Evolutionary conservation across 2,329 filamentous ascomycete genomes (phyloP), one percentile per base, ranked within the genome.

Genomic region (Cytospora leucostoma): DNA sequence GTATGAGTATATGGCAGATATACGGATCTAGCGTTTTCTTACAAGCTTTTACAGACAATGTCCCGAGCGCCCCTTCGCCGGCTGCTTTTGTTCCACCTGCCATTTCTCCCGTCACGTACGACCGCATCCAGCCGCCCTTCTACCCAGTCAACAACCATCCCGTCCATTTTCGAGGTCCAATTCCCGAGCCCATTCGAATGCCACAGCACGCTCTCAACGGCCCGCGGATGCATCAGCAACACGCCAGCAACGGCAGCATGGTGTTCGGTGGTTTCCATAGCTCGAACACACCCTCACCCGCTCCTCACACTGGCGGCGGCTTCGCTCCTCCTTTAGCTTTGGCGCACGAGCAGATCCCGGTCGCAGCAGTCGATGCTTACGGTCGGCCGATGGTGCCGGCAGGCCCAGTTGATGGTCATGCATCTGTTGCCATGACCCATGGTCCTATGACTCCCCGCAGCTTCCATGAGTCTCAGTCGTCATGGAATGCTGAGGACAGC

Each of bases 391-490:
- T 74, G 4, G 72, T 77, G 64, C 70, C 68, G 17, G 57, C 65
- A 17, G 72, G 70, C 76, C 79, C 37, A 68, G 76, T 10, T 75
- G 75, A 61, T 69, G 67, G 51, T 68, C 70, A 6, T 71, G 74
- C 64, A 71, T 32, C 53, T 35, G 40, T 64, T 33, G 38, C 61
- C 44, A 74, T 73, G 66, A 76, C 74, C 67, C 83, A 83, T 69
- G 82, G 80, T 3, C 82, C 84, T 2, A 80, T 82, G 1, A 86
- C 84, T 2, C 82, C 84, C 4, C 84, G 84, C 66, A 88, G 84
- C 72, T 86, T 85, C 69, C 85, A 86, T 61, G 85, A 81, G 40
- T 88, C 86, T 2, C 85, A 87, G 65, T 80, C 83, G 40, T 86
- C 85, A 1, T 78, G 74, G 6, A 79, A 80, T 51, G 74, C 75